Evolutionary conservation across 768 basidiomycete genomes (phyloP).

Genomic region (Chalciporus piperatus): DNA sequence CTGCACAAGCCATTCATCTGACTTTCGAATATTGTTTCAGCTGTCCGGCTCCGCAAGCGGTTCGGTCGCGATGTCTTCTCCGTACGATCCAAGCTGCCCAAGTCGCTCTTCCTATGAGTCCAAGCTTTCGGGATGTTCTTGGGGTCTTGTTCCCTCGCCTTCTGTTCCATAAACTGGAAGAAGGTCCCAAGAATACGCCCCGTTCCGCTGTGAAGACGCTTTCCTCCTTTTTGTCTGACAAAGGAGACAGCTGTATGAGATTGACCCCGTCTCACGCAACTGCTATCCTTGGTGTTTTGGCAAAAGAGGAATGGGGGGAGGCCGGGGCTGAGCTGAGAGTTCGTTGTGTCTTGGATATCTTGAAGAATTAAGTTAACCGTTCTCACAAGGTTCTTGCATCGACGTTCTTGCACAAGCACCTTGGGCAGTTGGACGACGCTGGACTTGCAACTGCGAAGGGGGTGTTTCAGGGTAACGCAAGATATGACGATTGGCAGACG

Average conservation of each 20-base stretch:
- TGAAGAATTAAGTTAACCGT: conserved; percentile 3
- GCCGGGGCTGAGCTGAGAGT: conserved; percentile 32
- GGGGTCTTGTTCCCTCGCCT: conserved; percentile 27
- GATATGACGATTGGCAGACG: conserved; percentile 13
- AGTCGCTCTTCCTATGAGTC: conserved; percentile 21
- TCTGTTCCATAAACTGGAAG: conserved; percentile 40
- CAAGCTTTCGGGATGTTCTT: conserved; percentile 29
- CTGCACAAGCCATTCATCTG: conserved; percentile 38
- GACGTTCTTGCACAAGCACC: conserved; percentile 31
- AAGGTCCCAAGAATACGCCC: conserved; percentile 33
- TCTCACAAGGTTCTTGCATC: conserved; percentile 20
- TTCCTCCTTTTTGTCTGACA: conserved; percentile 21
- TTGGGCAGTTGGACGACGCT: conserved; percentile 28
- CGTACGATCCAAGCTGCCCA: conserved; percentile 37
- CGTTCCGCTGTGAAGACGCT: conserved; percentile 13
- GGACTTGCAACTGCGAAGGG: conserved; percentile 21
- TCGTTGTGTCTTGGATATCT: conserved; percentile 15
- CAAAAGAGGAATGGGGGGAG: conserved; percentile 39
- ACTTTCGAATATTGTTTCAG: conserved; percentile 44
- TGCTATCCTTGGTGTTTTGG: conserved; percentile 39
- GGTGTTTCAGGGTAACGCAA: conserved; percentile 17
- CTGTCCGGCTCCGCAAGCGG: conserved; percentile 32
- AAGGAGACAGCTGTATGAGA: conserved; percentile 28
- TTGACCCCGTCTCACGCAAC: conserved; percentile 29
- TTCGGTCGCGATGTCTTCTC: conserved; percentile 40